These are phyloP conservation scores for Aspergillus sp. DNA, from an alignment of 2,329 filamentous ascomycete species.

Conservation along the genomic window DNA sequence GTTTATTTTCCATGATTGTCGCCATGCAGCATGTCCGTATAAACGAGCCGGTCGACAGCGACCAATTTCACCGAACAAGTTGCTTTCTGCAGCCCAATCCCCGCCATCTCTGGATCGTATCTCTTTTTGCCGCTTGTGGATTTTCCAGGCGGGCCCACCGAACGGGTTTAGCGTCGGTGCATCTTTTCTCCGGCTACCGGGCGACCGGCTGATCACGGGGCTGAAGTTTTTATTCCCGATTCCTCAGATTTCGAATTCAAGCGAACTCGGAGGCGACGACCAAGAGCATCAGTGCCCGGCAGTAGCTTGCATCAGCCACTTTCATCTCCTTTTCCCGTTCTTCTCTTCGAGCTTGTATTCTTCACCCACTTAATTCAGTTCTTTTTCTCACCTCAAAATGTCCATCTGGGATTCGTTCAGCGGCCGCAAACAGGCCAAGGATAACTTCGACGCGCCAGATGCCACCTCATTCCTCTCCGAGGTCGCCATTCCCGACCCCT, in stretches of 20 bases:
- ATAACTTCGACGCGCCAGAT: slow-evolving; percentile 73
- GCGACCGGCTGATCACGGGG: slow-evolving; percentile 30
- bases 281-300: not conserved
- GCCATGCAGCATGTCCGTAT: slow-evolving; percentile 17
- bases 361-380: slow-evolving; percentile 22
- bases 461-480: slow-evolving; percentile 81
- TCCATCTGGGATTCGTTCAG: slow-evolving; percentile 62
- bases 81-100: slow-evolving; percentile 21
- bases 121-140: slow-evolving; percentile 26
- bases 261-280: slow-evolving; percentile 6
- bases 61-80: slow-evolving; percentile 12
- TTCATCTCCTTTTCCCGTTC: slow-evolving; percentile 3
- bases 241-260: slow-evolving; percentile 17
- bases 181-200: slow-evolving; percentile 20
- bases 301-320: not conserved
- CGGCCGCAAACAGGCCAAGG: slow-evolving; percentile 58
- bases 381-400: slow-evolving; percentile 41
- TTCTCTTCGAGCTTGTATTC: slow-evolving; percentile 22
- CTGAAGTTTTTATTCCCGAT: slow-evolving; percentile 41
- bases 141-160: slow-evolving; percentile 26
- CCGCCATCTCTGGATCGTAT: slow-evolving; percentile 28
- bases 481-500: slow-evolving; percentile 77
- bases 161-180: slow-evolving; percentile 27
- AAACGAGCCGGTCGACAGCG: slow-evolving; percentile 5
- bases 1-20: slow-evolving; percentile 24